Percentiles rank a stretch among this genome's conserved stretches.
Evolutionary conservation across 176 grass and related monocot genomes (phyloP).

Genomic region (Themeda triandra): DNA sequence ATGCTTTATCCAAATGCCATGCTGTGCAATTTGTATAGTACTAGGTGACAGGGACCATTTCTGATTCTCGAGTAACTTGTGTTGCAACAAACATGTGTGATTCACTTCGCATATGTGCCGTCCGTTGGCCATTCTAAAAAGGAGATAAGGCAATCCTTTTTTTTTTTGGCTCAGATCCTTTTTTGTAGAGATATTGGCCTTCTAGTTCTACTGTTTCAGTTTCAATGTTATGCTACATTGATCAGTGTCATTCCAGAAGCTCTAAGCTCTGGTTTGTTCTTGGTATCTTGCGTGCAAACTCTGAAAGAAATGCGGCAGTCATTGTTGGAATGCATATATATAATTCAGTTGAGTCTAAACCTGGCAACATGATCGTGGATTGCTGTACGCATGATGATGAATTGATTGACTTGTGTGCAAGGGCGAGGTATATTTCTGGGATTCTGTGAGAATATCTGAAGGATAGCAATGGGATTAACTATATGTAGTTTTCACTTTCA

Average conservation of each 20-base stretch:
- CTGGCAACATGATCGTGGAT: background rate
- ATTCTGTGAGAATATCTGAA: background rate
- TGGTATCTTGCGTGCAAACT: background rate
- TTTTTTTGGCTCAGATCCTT: background rate
- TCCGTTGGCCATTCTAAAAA: background rate
- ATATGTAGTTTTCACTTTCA: background rate
- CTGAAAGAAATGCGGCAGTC: background rate
- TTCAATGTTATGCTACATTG: background rate
- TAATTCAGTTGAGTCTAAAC: background rate
- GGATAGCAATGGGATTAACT: background rate
- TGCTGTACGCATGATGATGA: background rate
- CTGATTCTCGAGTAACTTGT: conserved; percentile 1
- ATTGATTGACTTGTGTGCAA: background rate
- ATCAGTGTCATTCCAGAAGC: background rate
- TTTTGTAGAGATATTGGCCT: background rate
- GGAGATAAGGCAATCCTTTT: too few species aligned
- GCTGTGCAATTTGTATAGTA: background rate
- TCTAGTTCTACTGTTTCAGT: background rate
- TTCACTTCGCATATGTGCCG: background rate
- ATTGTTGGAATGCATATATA: background rate
- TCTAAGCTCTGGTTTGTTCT: background rate
- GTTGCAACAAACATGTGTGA: background rate
- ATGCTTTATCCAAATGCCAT: background rate
- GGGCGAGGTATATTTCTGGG: background rate
- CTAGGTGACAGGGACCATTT: too few species aligned